A percentile compares a stretch with the other conserved stretches of the same genome.
Conservation (phyloP, 306 rosid genomes). For the Cucurbita maxima region DNA sequence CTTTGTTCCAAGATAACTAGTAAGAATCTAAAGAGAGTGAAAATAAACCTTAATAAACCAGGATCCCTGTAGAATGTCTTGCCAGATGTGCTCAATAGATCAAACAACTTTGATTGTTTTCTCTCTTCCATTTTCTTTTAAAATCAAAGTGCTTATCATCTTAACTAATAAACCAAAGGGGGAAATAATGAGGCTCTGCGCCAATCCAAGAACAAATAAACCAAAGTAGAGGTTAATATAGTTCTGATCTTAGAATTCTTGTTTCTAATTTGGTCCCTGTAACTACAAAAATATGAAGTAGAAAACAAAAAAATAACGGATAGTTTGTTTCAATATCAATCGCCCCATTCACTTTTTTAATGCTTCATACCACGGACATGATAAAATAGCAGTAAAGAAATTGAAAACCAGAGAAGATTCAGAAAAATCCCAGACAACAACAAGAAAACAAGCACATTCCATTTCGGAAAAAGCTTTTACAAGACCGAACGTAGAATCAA, state of each 20-base stretch:
- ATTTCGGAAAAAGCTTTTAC: not conserved
- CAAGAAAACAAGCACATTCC: not conserved
- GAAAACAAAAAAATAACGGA: no score
- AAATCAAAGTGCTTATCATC: not conserved
- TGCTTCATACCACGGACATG: no score
- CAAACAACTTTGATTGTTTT: not conserved
- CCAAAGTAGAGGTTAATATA: not conserved
- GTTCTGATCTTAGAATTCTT: not conserved
- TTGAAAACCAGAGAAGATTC: not conserved
- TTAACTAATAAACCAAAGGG: not conserved
- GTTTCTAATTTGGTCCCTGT: not conserved
- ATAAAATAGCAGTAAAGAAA: no score
- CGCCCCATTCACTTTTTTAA: no score
- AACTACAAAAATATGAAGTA: no score
- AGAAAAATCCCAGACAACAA: not conserved
- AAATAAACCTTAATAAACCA: not conserved
- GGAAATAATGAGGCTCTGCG: not conserved
- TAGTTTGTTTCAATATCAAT: not conserved
- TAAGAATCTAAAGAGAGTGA: not conserved
- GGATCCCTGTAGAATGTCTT: not conserved
- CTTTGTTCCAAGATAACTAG: not conserved
- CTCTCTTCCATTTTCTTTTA: not conserved
- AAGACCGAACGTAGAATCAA: not conserved
- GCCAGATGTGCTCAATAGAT: not conserved
- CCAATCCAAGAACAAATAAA: not conserved